phyloP scores from a whole-genome alignment of 2,329 filamentous ascomycete genomes.

The Metarhizium rileyi region DNA sequence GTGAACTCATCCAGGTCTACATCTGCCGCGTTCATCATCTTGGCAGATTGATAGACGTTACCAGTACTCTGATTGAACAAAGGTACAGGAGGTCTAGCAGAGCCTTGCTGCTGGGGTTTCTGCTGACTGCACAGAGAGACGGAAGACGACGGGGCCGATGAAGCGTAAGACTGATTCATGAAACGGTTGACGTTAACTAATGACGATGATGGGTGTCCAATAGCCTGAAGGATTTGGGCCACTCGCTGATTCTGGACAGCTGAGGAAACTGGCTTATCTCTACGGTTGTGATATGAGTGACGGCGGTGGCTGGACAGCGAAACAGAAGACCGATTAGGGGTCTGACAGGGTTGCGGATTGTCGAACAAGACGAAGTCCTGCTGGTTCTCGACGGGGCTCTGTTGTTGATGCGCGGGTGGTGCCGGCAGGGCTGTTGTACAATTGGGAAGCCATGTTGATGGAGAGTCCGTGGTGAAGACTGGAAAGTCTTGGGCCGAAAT shows the following conservation, averaged over 20 bases:
- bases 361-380: conserved; percentile 77
- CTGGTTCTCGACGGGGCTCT: conserved; percentile 40
- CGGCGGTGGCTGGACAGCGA: conserved; percentile 32
- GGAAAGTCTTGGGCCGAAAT: conserved; percentile 55
- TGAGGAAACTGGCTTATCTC: conserved; percentile 27
- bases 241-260: conserved; percentile 49
- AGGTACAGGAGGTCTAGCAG: conserved; percentile 58
- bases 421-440: conserved; percentile 54
- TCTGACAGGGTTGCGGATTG: conserved; percentile 32
- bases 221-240: conserved; percentile 48
- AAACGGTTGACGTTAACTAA: conserved; percentile 48
- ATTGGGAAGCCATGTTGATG: conserved; percentile 73
- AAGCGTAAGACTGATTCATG: conserved; percentile 55
- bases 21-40: conserved; percentile 42
- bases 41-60: conserved; percentile 36
- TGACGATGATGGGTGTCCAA: conserved; percentile 45
- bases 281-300: conserved; percentile 38
- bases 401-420: conserved; percentile 46
- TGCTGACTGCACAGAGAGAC: conserved; percentile 44
- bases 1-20: conserved; percentile 50
- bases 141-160: conserved; percentile 53
- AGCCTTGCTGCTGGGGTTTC: conserved; percentile 22
- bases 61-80: conserved; percentile 55
- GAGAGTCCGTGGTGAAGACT: conserved; percentile 78
- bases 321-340: conserved; percentile 27